phyloP scores from a whole-genome alignment of 306 rosid genomes.

The Canavalia gladiata region DNA sequence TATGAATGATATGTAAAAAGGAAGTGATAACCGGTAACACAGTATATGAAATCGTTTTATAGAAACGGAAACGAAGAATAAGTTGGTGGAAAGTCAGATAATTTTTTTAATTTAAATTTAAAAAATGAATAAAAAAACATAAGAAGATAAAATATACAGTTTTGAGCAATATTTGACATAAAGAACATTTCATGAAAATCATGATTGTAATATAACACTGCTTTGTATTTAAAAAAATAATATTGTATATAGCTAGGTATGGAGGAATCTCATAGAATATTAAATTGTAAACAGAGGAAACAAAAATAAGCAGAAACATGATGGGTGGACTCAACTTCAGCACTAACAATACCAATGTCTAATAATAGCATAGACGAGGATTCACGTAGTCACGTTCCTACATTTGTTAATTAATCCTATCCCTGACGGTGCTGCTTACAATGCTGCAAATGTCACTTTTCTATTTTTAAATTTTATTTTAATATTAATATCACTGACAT shows the following conservation, averaged over 20 bases:
- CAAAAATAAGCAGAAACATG: not conserved
- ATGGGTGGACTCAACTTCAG: not conserved
- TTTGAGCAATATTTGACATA: not conserved
- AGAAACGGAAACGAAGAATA: too few relatives aligned
- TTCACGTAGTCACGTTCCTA: constrained; percentile 27
- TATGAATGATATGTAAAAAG: too few relatives aligned
- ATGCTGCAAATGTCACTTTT: constrained; percentile 10
- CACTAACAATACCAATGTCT: not conserved
- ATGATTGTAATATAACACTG: not conserved
- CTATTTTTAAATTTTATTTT: not conserved
- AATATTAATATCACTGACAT: constrained; percentile 18
- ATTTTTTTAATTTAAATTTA: too few relatives aligned
- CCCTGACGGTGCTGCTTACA: constrained; percentile 33
- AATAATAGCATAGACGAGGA: not conserved
- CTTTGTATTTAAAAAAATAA: too few relatives aligned
- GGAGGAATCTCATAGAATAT: not conserved
- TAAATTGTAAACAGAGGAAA: not conserved
- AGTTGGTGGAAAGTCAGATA: too few relatives aligned
- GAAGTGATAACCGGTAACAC: too few relatives aligned
- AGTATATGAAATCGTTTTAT: not conserved
- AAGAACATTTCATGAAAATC: not conserved
- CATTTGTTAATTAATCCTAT: not conserved
- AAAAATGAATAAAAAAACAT: too few relatives aligned
- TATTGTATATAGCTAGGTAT: not conserved
- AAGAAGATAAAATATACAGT: not conserved